A percentile compares a stretch with the other conserved stretches of the same genome.
Conservation (phyloP, 441 rosid species). For the Manihot esculenta region DNA sequence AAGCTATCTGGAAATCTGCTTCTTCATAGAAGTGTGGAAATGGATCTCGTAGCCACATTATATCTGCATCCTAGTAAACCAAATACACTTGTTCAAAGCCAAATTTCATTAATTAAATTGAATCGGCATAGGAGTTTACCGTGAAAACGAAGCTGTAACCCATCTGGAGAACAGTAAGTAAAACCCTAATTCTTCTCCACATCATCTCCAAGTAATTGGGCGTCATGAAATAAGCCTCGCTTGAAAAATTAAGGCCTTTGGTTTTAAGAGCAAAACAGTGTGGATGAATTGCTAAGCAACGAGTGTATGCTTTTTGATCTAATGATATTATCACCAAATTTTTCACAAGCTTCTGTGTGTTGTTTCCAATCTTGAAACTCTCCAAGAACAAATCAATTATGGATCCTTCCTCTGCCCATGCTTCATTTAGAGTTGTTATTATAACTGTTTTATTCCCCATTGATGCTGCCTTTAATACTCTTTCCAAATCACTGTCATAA, state of each 20-base stretch:
- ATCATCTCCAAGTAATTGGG: constrained; percentile 65
- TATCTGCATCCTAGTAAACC: constrained; percentile 67
- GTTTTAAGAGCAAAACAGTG: constrained; percentile 55
- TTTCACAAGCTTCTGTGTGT: constrained; percentile 48
- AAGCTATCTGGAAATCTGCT: constrained; percentile 85
- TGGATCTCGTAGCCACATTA: constrained; percentile 89
- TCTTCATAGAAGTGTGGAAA: constrained; percentile 57
- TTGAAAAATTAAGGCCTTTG: constrained; percentile 47
- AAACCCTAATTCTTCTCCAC: constrained; percentile 80
- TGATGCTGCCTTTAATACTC: constrained; percentile 51
- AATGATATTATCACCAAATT: constrained; percentile 70
- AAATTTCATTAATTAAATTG: too few relatives aligned
- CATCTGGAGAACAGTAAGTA: constrained; percentile 57
- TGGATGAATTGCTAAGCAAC: constrained; percentile 48
- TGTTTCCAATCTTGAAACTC: constrained; percentile 62
- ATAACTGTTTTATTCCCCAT: constrained; percentile 62
- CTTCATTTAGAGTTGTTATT: constrained; percentile 72
- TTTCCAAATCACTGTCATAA: constrained; percentile 38
- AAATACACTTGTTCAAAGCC: too few relatives aligned
- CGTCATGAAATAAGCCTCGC: constrained; percentile 77
- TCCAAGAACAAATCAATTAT: constrained; percentile 61
- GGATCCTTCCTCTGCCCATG: constrained; percentile 69
- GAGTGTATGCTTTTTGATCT: constrained; percentile 58
- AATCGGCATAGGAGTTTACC: constrained; percentile 32
- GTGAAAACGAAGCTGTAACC: constrained; percentile 87